Conservation (phyloP, 306 rosid genomes). For the Trifolium repens region DNA sequence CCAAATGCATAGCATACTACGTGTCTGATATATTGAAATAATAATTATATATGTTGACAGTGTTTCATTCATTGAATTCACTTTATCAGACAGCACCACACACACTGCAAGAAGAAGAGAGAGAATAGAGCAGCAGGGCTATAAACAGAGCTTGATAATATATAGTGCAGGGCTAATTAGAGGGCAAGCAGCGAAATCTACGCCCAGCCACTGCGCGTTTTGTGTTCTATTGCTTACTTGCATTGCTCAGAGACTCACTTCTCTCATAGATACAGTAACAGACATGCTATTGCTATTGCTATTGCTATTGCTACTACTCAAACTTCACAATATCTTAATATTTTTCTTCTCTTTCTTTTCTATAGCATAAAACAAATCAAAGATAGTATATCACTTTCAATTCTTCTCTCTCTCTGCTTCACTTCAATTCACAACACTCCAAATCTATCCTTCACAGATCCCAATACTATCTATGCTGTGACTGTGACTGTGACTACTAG, state of each 20-base stretch:
- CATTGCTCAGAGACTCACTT: constrained; percentile 46
- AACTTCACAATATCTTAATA: too few species aligned
- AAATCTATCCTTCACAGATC: constrained; percentile 53
- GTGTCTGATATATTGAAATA: background rate
- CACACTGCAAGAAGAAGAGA: constrained; percentile 1
- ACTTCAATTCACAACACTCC: constrained; percentile 35
- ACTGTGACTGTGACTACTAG: background rate
- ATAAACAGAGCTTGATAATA: constrained; percentile 19
- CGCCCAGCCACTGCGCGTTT: constrained; percentile 48
- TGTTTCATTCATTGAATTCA: constrained; percentile 65
- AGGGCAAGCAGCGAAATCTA: constrained; percentile 49
- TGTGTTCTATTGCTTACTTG: constrained; percentile 34
- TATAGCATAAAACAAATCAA: constrained; percentile 62
- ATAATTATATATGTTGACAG: constrained; percentile 6
- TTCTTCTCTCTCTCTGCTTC: background rate
- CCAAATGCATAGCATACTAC: too few species aligned
- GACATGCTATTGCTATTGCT: background rate
- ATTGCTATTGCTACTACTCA: too few species aligned
- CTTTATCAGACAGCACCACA: constrained; percentile 77
- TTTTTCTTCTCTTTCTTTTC: too few species aligned
- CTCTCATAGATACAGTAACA: constrained; percentile 30
- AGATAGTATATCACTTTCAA: constrained; percentile 48
- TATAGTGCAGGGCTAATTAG: constrained; percentile 52
- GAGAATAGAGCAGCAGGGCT: constrained; percentile 25
- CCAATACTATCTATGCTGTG: constrained; percentile 32